These are phyloP conservation scores for Phylloporus rhodoxanthus DNA, from an alignment of 768 basidiomycete genomes.

Conservation along the genomic window DNA sequence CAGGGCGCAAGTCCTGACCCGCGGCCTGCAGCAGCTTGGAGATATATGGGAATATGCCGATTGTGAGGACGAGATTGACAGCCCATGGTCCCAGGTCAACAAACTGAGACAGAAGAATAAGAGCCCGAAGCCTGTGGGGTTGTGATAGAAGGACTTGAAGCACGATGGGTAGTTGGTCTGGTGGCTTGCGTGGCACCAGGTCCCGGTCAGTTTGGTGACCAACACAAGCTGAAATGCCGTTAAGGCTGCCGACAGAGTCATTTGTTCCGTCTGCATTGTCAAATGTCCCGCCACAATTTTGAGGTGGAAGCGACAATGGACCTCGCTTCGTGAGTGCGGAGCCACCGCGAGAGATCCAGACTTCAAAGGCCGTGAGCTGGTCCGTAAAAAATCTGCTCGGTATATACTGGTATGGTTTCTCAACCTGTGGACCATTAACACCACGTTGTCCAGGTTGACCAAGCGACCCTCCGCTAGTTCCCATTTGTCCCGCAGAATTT, in stretches of 20 bases:
- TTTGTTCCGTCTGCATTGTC: slow-evolving; percentile 18
- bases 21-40: slow-evolving; percentile 94
- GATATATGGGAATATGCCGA: slow-evolving; percentile 98
- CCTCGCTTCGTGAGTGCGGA: slow-evolving; percentile 76
- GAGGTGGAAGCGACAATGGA: slow-evolving; percentile 62
- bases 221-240: slow-evolving; percentile 3
- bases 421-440: slow-evolving; percentile 19
- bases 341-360: slow-evolving; percentile 95
- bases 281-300: slow-evolving; percentile 31
- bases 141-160: slow-evolving; percentile 96
- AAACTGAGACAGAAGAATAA: slow-evolving; percentile 94
- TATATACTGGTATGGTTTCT: slow-evolving; percentile 64
- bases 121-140: slow-evolving; percentile 88
- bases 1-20: slow-evolving; percentile 91
- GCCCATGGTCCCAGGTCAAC: slow-evolving; percentile 99
- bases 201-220: slow-evolving; percentile 27
- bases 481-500: slow-evolving; percentile 15
- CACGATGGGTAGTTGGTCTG: slow-evolving; percentile 95
- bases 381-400: slow-evolving; percentile 93
- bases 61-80: slow-evolving; percentile 89
- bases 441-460: slow-evolving; percentile 19
- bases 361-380: slow-evolving; percentile 94
- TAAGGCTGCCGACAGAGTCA: slow-evolving; percentile 14
- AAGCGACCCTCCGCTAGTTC: slow-evolving; percentile 6
- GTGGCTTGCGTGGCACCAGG: slow-evolving; percentile 83